phyloP scores from a whole-genome alignment of 352 stramenopile genomes.

The Globisporangium nunn region DNA sequence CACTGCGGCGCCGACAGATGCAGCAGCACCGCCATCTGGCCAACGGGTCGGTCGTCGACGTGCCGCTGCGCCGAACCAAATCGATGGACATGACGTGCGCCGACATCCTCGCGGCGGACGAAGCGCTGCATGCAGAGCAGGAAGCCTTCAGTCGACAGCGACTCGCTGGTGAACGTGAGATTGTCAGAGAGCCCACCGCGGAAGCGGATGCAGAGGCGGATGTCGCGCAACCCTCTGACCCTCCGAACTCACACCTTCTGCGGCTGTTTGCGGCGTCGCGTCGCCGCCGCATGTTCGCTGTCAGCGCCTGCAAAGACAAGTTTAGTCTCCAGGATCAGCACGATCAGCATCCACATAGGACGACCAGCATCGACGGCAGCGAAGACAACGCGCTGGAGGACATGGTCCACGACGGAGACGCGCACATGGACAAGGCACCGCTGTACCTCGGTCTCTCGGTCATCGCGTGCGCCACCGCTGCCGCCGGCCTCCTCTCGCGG shows the following conservation, averaged over 20 bases:
- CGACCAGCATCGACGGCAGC: conserved; percentile 1
- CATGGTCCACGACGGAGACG: conserved; percentile 1
- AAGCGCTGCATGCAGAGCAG: neutral
- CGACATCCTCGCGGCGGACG: conserved; percentile 9
- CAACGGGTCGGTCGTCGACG: neutral
- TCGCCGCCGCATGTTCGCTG: conserved; percentile 12
- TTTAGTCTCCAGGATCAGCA: neutral
- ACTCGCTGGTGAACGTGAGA: neutral
- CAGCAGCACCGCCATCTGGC: neutral
- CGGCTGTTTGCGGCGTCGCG: conserved; percentile 9
- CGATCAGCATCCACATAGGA: conserved; percentile 4
- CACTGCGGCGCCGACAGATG: conserved; percentile 17
- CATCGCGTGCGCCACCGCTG: conserved; percentile 38
- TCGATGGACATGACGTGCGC: conserved; percentile 8
- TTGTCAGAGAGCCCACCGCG: neutral
- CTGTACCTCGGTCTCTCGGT: conserved; percentile 45
- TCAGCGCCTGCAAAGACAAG: conserved; percentile 14
- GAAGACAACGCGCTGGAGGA: neutral
- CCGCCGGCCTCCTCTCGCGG: conserved; percentile 30
- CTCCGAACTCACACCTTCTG: conserved; percentile 4
- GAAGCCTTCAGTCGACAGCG: neutral
- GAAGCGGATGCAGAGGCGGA: neutral
- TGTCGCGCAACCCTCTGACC: too few relatives aligned
- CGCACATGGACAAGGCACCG: conserved; percentile 15
- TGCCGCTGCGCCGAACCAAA: conserved; percentile 4